A percentile compares a stretch with the other conserved stretches of the same genome.
Evolutionary conservation across 1,284 basidiomycete species (phyloP).

Genomic region (Vanrija pseudolonga): DNA sequence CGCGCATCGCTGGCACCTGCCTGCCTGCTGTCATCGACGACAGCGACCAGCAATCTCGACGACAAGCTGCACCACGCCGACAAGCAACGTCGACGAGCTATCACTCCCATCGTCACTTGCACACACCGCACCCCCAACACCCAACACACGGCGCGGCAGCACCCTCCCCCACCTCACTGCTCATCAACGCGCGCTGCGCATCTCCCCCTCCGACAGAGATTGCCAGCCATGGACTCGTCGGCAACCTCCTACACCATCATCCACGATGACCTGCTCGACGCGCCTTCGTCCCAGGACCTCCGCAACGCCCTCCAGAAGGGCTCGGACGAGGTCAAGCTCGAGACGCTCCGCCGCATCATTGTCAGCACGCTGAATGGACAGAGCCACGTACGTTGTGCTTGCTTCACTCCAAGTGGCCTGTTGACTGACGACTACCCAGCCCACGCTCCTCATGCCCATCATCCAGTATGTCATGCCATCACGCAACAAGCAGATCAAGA

Average conservation of each 20-base stretch:
- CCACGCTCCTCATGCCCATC: slow-evolving; percentile 90
- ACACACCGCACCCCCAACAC: not conserved
- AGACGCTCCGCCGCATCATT: slow-evolving; percentile 94
- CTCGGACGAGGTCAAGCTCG: slow-evolving; percentile 88
- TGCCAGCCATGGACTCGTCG: slow-evolving; percentile 44
- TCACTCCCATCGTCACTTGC: not conserved
- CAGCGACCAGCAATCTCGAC: not conserved
- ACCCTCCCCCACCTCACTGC: not conserved
- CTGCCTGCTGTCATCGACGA: not conserved
- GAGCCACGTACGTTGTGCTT: slow-evolving; percentile 54
- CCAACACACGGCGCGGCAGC: not conserved
- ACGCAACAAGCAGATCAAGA: slow-evolving; percentile 96
- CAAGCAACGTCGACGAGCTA: too few species aligned
- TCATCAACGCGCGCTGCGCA: not conserved
- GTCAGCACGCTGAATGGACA: slow-evolving; percentile 94
- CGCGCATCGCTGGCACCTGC: not conserved
- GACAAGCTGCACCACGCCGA: not conserved
- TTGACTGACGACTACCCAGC: slow-evolving; percentile 54
- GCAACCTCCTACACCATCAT: slow-evolving; percentile 76
- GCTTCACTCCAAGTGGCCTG: not conserved
- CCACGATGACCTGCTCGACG: slow-evolving; percentile 67
- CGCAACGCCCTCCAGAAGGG: slow-evolving; percentile 87
- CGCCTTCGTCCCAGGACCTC: slow-evolving; percentile 78
- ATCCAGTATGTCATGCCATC: slow-evolving; percentile 97
- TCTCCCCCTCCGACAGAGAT: not conserved